Conservation (phyloP, 305 asterid genomes). For the Solanum hybrid region DNA sequence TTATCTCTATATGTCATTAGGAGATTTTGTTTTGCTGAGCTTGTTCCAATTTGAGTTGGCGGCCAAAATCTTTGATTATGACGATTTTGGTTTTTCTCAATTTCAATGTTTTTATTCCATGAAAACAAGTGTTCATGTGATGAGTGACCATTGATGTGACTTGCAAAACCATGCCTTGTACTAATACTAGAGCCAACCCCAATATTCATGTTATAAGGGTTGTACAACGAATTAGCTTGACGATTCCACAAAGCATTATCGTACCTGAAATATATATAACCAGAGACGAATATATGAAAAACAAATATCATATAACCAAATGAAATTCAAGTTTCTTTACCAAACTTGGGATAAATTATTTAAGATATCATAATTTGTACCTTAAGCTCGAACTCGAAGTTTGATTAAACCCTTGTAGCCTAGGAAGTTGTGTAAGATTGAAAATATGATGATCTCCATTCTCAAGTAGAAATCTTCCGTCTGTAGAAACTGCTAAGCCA, state of each 20-base stretch:
- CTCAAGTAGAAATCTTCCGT: slow-evolving; percentile 51
- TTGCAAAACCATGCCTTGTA: slow-evolving; percentile 18
- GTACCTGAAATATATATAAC: slow-evolving; percentile 26
- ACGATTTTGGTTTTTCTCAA: slow-evolving; percentile 12
- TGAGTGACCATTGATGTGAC: slow-evolving; percentile 14
- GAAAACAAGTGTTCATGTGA: not conserved
- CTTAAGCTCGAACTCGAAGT: slow-evolving; percentile 41
- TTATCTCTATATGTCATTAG: not conserved
- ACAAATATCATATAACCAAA: not conserved
- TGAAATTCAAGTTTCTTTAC: not conserved
- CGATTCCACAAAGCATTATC: slow-evolving; percentile 39
- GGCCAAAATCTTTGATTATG: slow-evolving; percentile 27
- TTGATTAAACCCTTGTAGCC: slow-evolving; percentile 54
- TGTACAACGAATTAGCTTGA: slow-evolving; percentile 30
- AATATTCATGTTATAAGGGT: slow-evolving; percentile 16
- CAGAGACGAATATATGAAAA: not conserved
- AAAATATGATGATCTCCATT: slow-evolving; percentile 67
- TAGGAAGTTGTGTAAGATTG: slow-evolving; percentile 71
- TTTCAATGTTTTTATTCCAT: slow-evolving; percentile 25
- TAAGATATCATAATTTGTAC: slow-evolving; percentile 15
- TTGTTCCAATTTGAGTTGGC: slow-evolving; percentile 5
- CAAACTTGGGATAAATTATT: not conserved
- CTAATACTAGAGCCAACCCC: slow-evolving; percentile 14
- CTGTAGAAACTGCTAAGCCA: slow-evolving; percentile 28
- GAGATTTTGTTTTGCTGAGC: slow-evolving; percentile 14